phyloP scores from a whole-genome alignment of 1,284 basidiomycete species.

The Naganishia sp. region DNA sequence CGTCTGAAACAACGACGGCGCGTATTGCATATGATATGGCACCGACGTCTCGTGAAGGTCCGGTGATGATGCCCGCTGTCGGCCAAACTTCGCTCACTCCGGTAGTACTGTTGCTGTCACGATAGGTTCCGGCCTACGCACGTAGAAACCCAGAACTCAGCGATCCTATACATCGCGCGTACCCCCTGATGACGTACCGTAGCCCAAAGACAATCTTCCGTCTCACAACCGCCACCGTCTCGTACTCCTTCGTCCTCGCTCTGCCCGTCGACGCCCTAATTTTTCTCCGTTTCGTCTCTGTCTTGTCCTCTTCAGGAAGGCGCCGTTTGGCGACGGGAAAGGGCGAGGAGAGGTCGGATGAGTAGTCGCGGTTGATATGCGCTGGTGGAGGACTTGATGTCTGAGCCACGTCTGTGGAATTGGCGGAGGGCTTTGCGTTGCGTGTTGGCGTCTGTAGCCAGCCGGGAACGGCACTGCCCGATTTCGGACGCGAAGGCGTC shows the following conservation, averaged over 20 bases:
- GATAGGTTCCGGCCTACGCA: constrained; percentile 50
- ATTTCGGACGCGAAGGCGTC: constrained; percentile 32
- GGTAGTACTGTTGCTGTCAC: constrained; percentile 47
- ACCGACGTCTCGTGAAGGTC: no score
- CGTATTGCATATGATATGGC: no score
- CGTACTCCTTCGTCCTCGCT: constrained; percentile 46
- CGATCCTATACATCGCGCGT: background rate
- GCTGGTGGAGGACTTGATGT: constrained; percentile 18
- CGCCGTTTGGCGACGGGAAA: constrained; percentile 31
- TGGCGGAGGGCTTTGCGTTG: background rate
- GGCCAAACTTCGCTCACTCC: constrained; percentile 1
- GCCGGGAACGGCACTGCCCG: constrained; percentile 30
- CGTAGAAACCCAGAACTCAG: background rate
- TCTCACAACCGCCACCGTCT: constrained; percentile 51
- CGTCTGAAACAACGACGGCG: no score
- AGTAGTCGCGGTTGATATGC: constrained; percentile 45
- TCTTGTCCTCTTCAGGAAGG: constrained; percentile 23
- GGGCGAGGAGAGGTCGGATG: constrained; percentile 47
- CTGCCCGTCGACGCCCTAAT: constrained; percentile 14
- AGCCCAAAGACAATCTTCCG: constrained; percentile 53
- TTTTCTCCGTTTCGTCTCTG: constrained; percentile 20
- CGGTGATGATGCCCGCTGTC: no score
- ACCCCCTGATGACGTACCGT: constrained; percentile 40
- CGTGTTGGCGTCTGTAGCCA: constrained; percentile 6
- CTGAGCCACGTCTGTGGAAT: constrained; percentile 17